phyloP scores from a whole-genome alignment of 345 rosid species.

The Toxicodendron radicans region DNA sequence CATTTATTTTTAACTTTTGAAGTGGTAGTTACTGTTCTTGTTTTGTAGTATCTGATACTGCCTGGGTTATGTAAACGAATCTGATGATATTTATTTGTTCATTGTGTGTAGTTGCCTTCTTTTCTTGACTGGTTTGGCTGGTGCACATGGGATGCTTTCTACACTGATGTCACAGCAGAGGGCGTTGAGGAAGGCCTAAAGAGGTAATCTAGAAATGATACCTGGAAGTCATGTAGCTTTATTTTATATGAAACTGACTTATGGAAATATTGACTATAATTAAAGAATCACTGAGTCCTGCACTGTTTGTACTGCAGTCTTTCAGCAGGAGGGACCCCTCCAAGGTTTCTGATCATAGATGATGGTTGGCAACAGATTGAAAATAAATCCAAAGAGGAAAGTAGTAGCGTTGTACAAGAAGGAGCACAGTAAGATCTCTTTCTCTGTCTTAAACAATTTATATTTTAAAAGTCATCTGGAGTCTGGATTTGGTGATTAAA shows the following conservation, averaged over 20 bases:
- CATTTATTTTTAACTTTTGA: not conserved
- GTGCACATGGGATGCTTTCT: slow-evolving; percentile 99
- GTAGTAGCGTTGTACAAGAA: slow-evolving; percentile 67
- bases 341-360: slow-evolving; percentile 89
- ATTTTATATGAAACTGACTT: not conserved
- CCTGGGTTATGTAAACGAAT: not conserved
- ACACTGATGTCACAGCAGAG: slow-evolving; percentile 94
- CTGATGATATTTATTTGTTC: slow-evolving; percentile 21
- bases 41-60: not conserved
- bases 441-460: not conserved
- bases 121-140: slow-evolving; percentile 98
- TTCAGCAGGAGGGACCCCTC: slow-evolving; percentile 86
- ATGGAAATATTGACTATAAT: not conserved
- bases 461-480: not conserved
- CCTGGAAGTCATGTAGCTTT: slow-evolving; percentile 7
- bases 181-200: slow-evolving; percentile 90
- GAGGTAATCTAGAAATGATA: slow-evolving; percentile 49
- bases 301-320: slow-evolving; percentile 56
- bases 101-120: slow-evolving; percentile 62
- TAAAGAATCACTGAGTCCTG: slow-evolving; percentile 23
- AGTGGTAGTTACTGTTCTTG: not conserved
- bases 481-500: not conserved
- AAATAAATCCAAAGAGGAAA: slow-evolving; percentile 63
- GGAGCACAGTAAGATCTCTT: slow-evolving; percentile 89
- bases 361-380: slow-evolving; percentile 99